Evolutionary conservation across 768 basidiomycete species (phyloP).

Genomic region (Tricholoma matsutake): DNA sequence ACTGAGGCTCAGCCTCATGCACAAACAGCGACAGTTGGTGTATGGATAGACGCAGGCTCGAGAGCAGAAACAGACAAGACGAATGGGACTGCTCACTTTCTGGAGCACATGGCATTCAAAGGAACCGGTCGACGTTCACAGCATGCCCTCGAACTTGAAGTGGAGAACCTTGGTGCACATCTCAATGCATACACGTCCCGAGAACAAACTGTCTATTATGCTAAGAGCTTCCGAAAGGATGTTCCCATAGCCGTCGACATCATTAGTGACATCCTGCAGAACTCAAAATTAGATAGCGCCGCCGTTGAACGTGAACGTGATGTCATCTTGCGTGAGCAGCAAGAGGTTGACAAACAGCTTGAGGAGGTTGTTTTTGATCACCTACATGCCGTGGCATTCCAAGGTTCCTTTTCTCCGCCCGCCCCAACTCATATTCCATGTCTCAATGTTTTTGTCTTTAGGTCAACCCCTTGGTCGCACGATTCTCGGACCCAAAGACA

Average conservation of each 20-base stretch:
- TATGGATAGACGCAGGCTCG: slow-evolving; percentile 99
- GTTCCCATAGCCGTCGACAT: slow-evolving; percentile 90
- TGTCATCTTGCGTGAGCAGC: slow-evolving; percentile 95
- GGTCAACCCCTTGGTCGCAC: slow-evolving; percentile 95
- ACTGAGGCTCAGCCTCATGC: slow-evolving; percentile 88
- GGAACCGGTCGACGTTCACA: slow-evolving; percentile 89
- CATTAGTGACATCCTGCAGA: slow-evolving; percentile 96
- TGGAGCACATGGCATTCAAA: slow-evolving; percentile 99
- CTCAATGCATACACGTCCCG: slow-evolving; percentile 98
- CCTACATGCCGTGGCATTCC: slow-evolving; percentile 94
- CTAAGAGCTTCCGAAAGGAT: slow-evolving; percentile 97
- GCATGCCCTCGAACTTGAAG: slow-evolving; percentile 90
- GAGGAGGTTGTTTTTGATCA: slow-evolving; percentile 99
- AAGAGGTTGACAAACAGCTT: slow-evolving; percentile 97
- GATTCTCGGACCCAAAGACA: slow-evolving; percentile 93
- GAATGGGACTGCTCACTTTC: slow-evolving; percentile 96
- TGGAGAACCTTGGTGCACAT: slow-evolving; percentile 96
- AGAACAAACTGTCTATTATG: slow-evolving; percentile 99
- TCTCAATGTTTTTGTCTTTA: slow-evolving; percentile 25
- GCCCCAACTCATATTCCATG: slow-evolving; percentile 9
- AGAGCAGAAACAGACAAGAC: slow-evolving; percentile 94
- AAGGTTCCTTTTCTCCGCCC: slow-evolving; percentile 56
- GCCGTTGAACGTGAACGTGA: slow-evolving; percentile 96
- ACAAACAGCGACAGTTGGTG: slow-evolving; percentile 97
- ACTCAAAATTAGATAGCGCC: slow-evolving; percentile 83